Evolutionary conservation across 2,329 filamentous ascomycete genomes (phyloP), one percentile per base, ranked within the genome.

Genomic region (Diaporthe sp.): DNA sequence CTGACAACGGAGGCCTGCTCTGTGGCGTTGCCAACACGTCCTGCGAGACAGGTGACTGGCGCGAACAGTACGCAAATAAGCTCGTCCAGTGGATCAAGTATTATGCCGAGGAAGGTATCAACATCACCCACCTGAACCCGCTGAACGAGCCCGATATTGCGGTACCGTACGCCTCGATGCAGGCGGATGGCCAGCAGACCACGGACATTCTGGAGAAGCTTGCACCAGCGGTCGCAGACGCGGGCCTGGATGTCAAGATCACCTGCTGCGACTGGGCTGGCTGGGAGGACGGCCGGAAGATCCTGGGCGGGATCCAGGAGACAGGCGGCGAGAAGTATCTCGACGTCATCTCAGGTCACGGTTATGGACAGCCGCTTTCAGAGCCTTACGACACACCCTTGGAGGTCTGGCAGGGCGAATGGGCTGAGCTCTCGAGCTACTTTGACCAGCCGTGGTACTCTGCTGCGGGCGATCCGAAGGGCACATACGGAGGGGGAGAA

Each of bases 321-420:
- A 55, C 71, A 12, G 81, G 81, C 6, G 67, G 74, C 49, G 82
- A 84, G 46, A 76, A 82, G 58, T 82, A 84, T 46, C 79, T 87
- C 12, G 83, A 84, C 68, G 80, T 84, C 6, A 82, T 87, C 31
- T 86, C 86, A 9, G 79, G 79, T 17, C 84, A 86, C 76, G 82
- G 83, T 34, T 86, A 86, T 77, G 82, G 82, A 2, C 78, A 79
- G 13, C 80, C 81, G 37, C 83, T 84, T 0, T 80, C 77, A 44
- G 80, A 80, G n/a, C 80, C 84, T 0, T 80, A 87, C 68, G 79
- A 80, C 71, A 87, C 85, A 0, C 80, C 75, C n/a, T 78, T 82
- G 28, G 79, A 80, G 22, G 83, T 84, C 39, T 87, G 86, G 87
- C 82, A 87, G 74, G 87, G 85, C 0, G 86, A 88, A 22, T 76